These are phyloP conservation scores for Xanthoconium stramineum DNA, from an alignment of 768 basidiomycete genomes.

Conservation along the genomic window DNA sequence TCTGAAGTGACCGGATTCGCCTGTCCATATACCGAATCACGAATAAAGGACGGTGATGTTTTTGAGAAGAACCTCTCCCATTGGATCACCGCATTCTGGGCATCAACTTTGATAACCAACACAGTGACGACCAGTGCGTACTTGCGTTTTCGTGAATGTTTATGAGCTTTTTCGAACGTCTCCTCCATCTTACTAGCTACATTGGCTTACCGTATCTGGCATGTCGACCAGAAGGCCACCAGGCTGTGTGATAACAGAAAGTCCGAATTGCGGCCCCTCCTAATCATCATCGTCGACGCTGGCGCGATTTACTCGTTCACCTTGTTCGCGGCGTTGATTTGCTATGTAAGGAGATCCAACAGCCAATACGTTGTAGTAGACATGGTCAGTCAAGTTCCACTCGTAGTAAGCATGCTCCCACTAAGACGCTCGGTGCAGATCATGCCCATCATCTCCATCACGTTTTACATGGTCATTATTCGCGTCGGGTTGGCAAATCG, in stretches of 20 bases:
- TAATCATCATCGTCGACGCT: slow-evolving; percentile 36
- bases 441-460: slow-evolving; percentile 40
- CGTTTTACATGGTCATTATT: slow-evolving; percentile 43
- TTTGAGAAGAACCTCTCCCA: slow-evolving; percentile 24
- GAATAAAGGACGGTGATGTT: slow-evolving; percentile 11
- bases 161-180: neutral
- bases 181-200: slow-evolving; percentile 12
- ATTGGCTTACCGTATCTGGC: slow-evolving; percentile 31
- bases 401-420: neutral
- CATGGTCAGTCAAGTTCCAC: slow-evolving; percentile 24
- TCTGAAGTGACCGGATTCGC: slow-evolving; percentile 19
- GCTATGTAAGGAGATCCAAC: slow-evolving; percentile 28
- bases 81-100: slow-evolving; percentile 37
- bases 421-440: slow-evolving; percentile 20
- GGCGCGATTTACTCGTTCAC: slow-evolving; percentile 37
- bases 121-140: slow-evolving; percentile 29
- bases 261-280: slow-evolving; percentile 11
- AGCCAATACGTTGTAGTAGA: slow-evolving; percentile 35
- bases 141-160: neutral
- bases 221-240: slow-evolving; percentile 21
- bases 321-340: slow-evolving; percentile 31
- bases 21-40: slow-evolving; percentile 16
- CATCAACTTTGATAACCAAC: slow-evolving; percentile 32
- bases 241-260: slow-evolving; percentile 10
- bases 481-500: slow-evolving; percentile 29